Evolutionary conservation across 208 protist genomes (phyloP).

Genomic region (Tritrichomonas foetus): DNA sequence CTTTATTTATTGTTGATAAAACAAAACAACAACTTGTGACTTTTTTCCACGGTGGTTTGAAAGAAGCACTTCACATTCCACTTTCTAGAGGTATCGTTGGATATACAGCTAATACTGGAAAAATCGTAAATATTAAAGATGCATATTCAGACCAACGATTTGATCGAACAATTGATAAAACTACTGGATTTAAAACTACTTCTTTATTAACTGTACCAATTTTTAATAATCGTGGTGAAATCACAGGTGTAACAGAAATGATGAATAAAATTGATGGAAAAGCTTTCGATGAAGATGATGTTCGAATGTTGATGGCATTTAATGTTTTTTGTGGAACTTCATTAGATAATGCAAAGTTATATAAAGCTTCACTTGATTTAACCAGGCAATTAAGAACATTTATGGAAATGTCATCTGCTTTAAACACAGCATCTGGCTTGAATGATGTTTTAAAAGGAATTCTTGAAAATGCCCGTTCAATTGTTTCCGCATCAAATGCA

Average conservation of each 20-base stretch:
- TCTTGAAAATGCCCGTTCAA: not conserved
- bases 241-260: constrained; percentile 54
- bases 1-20: not conserved
- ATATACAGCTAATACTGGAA: constrained; percentile 46
- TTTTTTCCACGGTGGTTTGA: not conserved
- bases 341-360: not conserved
- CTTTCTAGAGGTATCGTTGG: constrained; percentile 44
- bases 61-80: constrained; percentile 17
- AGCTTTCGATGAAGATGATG: constrained; percentile 38
- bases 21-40: not conserved
- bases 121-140: constrained; percentile 55
- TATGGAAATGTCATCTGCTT: not conserved
- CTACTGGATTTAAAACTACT: not conserved
- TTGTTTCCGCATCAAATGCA: not conserved
- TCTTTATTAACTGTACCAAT: not conserved
- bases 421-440: not conserved
- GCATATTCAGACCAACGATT: constrained; percentile 59
- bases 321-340: not conserved
- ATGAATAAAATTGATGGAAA: constrained; percentile 51
- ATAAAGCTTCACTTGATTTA: constrained; percentile 6
- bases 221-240: constrained; percentile 46
- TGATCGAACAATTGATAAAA: not conserved
- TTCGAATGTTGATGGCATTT: constrained; percentile 40
- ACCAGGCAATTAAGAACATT: not conserved
- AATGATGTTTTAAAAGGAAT: not conserved